Evolutionary conservation across 2,329 filamentous ascomycete genomes (phyloP).

Genomic region (Penicillium sclerotigenum): DNA sequence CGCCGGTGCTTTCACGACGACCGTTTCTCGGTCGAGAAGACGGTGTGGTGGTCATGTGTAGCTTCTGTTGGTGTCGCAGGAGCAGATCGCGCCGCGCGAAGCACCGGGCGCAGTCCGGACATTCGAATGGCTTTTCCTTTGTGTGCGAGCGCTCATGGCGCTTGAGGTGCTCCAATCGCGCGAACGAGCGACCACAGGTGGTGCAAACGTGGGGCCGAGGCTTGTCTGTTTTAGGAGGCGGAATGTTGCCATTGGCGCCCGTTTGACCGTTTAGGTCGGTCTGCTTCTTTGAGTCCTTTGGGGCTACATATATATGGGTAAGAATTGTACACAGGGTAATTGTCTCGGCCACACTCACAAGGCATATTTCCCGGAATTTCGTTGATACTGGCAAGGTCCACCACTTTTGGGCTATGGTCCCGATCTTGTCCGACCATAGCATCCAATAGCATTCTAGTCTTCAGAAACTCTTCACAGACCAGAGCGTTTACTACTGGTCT

Average conservation of each 20-base stretch:
- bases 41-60: constrained; percentile 88
- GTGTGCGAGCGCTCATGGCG: constrained; percentile 97
- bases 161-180: constrained; percentile 92
- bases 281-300: constrained; percentile 32
- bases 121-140: constrained; percentile 98
- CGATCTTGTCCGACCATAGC: constrained; percentile 39
- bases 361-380: constrained; percentile 39
- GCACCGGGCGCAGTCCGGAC: constrained; percentile 87
- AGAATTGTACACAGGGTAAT: constrained; percentile 18
- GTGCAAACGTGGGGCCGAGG: constrained; percentile 90
- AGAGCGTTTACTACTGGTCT: constrained; percentile 6
- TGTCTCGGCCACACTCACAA: constrained; percentile 34
- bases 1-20: constrained; percentile 81
- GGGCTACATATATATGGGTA: constrained; percentile 23
- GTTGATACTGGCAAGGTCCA: constrained; percentile 43
- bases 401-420: constrained; percentile 35
- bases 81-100: constrained; percentile 92
- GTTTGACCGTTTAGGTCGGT: constrained; percentile 28
- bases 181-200: constrained; percentile 89
- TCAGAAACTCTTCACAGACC: constrained; percentile 7
- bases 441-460: constrained; percentile 34
- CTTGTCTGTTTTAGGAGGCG: constrained; percentile 93
- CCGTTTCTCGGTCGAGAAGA: constrained; percentile 78
- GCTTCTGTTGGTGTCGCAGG: constrained; percentile 94
- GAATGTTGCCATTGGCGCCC: constrained; percentile 41